Evolutionary conservation across 441 rosid species (phyloP).

Genomic region (Arabidopsis hybrid): DNA sequence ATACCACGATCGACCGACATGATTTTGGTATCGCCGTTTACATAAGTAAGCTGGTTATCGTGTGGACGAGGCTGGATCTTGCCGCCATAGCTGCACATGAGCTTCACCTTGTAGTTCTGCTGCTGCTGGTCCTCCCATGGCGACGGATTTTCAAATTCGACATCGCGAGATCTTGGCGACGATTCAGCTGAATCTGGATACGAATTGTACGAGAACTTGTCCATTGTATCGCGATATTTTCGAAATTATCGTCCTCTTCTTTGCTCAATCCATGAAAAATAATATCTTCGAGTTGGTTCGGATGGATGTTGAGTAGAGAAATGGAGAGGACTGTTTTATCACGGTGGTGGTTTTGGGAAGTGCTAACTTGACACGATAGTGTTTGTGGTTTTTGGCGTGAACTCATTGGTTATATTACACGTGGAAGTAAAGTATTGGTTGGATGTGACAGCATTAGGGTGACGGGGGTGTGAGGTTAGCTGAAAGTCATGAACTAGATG

Average conservation of each 20-base stretch:
- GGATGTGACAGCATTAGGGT: neutral
- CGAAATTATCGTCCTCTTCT: neutral
- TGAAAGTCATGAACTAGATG: neutral
- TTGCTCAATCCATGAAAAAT: slow-evolving; percentile 5
- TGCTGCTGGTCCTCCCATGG: slow-evolving; percentile 80
- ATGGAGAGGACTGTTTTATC: slow-evolving; percentile 27
- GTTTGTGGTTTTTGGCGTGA: slow-evolving; percentile 3
- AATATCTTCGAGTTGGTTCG: slow-evolving; percentile 42
- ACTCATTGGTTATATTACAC: slow-evolving; percentile 1
- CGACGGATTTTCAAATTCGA: slow-evolving; percentile 81
- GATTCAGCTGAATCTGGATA: slow-evolving; percentile 91
- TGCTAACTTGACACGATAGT: slow-evolving; percentile 35
- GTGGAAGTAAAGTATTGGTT: slow-evolving; percentile 8
- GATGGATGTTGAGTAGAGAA: slow-evolving; percentile 1
- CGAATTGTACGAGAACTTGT: slow-evolving; percentile 62
- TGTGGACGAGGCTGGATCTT: slow-evolving; percentile 95
- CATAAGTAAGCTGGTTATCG: slow-evolving; percentile 83
- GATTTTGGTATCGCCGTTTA: slow-evolving; percentile 90
- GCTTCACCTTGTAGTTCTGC: slow-evolving; percentile 67
- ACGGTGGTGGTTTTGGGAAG: slow-evolving; percentile 18
- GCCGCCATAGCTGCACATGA: slow-evolving; percentile 93
- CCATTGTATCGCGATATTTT: slow-evolving; percentile 46
- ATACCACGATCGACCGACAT: slow-evolving; percentile 74
- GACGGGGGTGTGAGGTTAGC: slow-evolving; percentile 39
- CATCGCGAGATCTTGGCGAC: slow-evolving; percentile 87